Base-by-base conservation (phyloP, 2,329 filamentous ascomycete genomes). In the Septoria linicola region DNA sequence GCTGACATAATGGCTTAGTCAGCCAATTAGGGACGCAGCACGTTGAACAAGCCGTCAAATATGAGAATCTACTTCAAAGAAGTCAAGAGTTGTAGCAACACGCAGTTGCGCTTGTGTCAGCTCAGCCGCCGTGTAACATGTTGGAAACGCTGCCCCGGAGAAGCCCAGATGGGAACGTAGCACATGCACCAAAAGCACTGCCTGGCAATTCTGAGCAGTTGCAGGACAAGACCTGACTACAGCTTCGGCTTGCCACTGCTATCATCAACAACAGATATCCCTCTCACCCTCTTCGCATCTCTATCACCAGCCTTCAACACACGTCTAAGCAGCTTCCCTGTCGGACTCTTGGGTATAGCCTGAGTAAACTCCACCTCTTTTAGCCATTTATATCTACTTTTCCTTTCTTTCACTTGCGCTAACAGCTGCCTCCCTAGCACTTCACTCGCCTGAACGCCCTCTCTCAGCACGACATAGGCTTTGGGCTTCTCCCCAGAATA, bases 281-380 rank as follows among this genome's bases (percentile, higher is more conserved):
- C 63, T 34, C 42, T 62, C 30, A 37, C 37, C 37, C 63, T 56
- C 10, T 25, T 41, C 71, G 65, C 61, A 39, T 72, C 73, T 57
- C 68, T 62, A 42, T 80, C 73, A 52, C 65, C 68, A 55, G 49
- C 58, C 57, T 74, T 78, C 63, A 84, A 65, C 36, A 87, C 61
- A 21, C 85, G 73, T 36, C 84, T 73, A 63, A 89, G 67, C 49
- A 89, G 84, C 78, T 89, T 89, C 19, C 86, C 85, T 61, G 82
- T 86, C 0, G 84, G 77, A 63, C 80, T 86, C 76, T 89, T 89
- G 10, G 86, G 86, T 19, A 89, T 79, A 41, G 73, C 73, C 40
- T 82, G 79, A 14, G 84, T 72, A 56, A 86, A 86, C 66, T 82
- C 80, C 3, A 87, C 71, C 78, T 49, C 84, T 62, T 77, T 78